A percentile compares a stretch with the other conserved stretches of the same genome.
phyloP scores from a whole-genome alignment of 2,329 filamentous ascomycete species.

The Fusarium caatingaense region DNA sequence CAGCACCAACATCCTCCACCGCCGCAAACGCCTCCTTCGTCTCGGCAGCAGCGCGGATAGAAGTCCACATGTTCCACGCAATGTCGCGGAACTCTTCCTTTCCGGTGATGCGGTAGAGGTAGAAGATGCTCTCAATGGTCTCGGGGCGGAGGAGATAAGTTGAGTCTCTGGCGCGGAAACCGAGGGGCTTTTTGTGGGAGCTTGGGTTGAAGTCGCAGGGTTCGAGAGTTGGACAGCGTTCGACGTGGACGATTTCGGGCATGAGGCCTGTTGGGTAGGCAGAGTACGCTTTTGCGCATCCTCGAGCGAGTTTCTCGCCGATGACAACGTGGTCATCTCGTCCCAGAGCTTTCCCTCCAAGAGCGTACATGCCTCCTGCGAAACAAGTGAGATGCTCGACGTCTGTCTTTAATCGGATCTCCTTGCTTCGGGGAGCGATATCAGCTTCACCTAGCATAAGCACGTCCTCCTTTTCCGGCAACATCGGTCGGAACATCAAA shows the following conservation, averaged over 20 bases:
- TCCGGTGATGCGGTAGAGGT: conserved; percentile 81
- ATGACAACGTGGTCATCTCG: conserved; percentile 63
- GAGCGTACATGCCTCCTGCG: conserved; percentile 72
- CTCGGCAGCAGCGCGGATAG: conserved; percentile 68
- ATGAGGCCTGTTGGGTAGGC: conserved; percentile 69
- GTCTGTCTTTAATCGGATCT: conserved; percentile 48
- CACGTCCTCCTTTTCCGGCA: conserved; percentile 67
- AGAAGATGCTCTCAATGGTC: conserved; percentile 83
- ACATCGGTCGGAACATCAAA: conserved; percentile 75
- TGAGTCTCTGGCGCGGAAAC: conserved; percentile 37
- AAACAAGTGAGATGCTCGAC: conserved; percentile 72
- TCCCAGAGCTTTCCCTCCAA: conserved; percentile 68
- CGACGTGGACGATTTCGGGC: conserved; percentile 67
- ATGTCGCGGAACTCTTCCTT: conserved; percentile 71
- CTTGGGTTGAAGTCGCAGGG: conserved; percentile 40
- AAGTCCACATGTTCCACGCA: conserved; percentile 79
- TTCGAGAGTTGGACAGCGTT: conserved; percentile 52
- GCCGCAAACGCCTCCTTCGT: conserved; percentile 72
- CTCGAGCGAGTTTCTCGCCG: conserved; percentile 69
- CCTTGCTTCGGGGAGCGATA: conserved; percentile 46
- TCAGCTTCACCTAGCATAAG: conserved; percentile 65
- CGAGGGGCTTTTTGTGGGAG: conserved; percentile 13
- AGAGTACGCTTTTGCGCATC: conserved; percentile 72
- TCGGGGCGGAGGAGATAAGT: conserved; percentile 52
- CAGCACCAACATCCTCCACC: conserved; percentile 73